Conservation (phyloP, 73 alveolate genomes). For the Vitrella brassicaformis region DNA sequence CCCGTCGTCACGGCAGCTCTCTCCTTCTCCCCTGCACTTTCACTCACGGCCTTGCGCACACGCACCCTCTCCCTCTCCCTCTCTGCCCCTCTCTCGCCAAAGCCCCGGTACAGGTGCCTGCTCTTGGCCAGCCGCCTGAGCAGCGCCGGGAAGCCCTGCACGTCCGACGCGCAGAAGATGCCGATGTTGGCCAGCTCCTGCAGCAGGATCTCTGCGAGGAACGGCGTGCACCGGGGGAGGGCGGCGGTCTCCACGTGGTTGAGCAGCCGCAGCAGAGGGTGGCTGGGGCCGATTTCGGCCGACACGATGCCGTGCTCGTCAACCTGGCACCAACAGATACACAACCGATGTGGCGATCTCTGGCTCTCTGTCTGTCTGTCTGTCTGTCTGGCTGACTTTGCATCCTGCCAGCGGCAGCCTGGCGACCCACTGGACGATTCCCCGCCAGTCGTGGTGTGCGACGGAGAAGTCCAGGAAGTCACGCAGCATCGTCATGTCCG, state of each 20-base stretch:
- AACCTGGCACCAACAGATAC: neutral
- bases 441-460: constrained; percentile 37
- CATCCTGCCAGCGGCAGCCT: constrained; percentile 7
- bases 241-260: neutral
- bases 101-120: constrained; percentile 15
- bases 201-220: constrained; percentile 7
- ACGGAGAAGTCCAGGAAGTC: constrained; percentile 25
- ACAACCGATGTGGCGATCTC: neutral
- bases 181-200: constrained; percentile 35
- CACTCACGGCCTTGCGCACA: too few relatives aligned
- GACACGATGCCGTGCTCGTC: neutral
- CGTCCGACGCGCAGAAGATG: constrained; percentile 10
- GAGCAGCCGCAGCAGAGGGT: neutral
- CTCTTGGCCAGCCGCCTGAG: constrained; percentile 16
- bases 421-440: constrained; percentile 21
- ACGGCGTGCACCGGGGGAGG: neutral
- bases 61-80: too few relatives aligned
- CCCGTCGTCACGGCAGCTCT: neutral
- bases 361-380: neutral
- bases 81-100: too few relatives aligned
- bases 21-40: neutral
- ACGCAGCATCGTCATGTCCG: neutral
- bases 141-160: constrained; percentile 3
- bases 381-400: neutral
- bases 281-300: neutral